Evolutionary conservation across 225 moss, liverwort and hornwort genomes (phyloP).

Genomic region (Pseudisothecium myosuroides): DNA sequence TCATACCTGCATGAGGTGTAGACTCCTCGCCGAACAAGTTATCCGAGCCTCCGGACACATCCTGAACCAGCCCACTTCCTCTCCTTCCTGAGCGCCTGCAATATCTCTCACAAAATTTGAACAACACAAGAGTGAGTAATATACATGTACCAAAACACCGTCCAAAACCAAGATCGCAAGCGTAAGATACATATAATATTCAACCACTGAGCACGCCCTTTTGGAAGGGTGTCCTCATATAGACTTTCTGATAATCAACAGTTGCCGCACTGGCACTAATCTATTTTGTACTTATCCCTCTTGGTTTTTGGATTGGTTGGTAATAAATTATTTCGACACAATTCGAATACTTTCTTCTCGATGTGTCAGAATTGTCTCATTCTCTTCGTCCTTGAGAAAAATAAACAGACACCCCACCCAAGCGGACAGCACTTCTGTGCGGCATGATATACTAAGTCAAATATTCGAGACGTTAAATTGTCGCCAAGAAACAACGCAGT

Average conservation of each 20-base stretch:
- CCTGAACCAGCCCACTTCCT: conserved; percentile 27
- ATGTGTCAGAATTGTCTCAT: not conserved
- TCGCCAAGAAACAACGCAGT: not conserved
- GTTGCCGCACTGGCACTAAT: not conserved
- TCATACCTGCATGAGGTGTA: conserved; percentile 5
- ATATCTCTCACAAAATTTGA: not conserved
- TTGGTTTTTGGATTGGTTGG: not conserved
- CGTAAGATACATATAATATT: not conserved
- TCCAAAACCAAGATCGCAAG: not conserved
- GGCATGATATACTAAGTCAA: not conserved
- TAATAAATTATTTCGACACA: not conserved
- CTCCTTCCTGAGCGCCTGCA: conserved; percentile 39
- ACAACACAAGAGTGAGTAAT: not conserved
- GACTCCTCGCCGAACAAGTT: conserved; percentile 7
- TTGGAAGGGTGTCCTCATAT: not conserved
- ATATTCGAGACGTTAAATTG: not conserved
- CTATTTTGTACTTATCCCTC: not conserved
- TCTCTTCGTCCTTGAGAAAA: not conserved
- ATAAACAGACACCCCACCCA: not conserved
- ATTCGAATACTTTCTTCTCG: not conserved
- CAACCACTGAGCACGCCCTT: not conserved
- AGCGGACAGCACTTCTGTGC: not conserved
- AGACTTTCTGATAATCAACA: not conserved
- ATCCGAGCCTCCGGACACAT: conserved; percentile 9
- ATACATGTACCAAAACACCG: not conserved